Evolutionary conservation across 176 grass and related monocot species (phyloP).

Genomic region (Zoysia japonica): DNA sequence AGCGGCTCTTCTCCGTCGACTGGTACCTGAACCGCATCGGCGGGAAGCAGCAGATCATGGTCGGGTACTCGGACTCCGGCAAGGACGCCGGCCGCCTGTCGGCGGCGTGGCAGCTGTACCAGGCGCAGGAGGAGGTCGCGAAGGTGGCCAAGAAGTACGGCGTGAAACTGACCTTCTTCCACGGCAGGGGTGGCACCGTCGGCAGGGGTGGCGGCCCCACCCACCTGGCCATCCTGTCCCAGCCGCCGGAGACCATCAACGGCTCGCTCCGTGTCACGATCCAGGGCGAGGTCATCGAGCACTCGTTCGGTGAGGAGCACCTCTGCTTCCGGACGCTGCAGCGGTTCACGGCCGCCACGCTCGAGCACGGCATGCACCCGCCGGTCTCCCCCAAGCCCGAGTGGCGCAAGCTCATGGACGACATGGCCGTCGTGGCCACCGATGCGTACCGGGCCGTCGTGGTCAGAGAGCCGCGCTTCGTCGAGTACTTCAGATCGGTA

Average conservation of each 20-base stretch:
- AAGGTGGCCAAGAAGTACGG: constrained; percentile 64
- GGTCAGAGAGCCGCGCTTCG: constrained; percentile 63
- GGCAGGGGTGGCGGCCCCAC: constrained; percentile 78
- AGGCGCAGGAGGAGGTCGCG: constrained; percentile 69
- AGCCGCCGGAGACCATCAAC: constrained; percentile 80
- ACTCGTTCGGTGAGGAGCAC: constrained; percentile 77
- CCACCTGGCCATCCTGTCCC: constrained; percentile 88
- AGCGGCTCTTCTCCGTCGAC: constrained; percentile 65
- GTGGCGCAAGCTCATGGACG: constrained; percentile 76
- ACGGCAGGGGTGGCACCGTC: constrained; percentile 79
- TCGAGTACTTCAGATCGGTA: constrained; percentile 89
- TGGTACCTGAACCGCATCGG: constrained; percentile 68
- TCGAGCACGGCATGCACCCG: constrained; percentile 89
- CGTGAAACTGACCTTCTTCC: constrained; percentile 85
- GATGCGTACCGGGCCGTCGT: constrained; percentile 70
- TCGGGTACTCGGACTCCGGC: constrained; percentile 92
- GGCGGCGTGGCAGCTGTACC: constrained; percentile 81
- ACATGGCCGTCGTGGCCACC: constrained; percentile 75
- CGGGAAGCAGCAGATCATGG: constrained; percentile 88
- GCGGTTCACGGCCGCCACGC: constrained; percentile 78
- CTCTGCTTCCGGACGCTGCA: constrained; percentile 83
- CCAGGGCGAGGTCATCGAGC: constrained; percentile 91
- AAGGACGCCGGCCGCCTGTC: constrained; percentile 90
- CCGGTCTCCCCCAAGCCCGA: constrained; percentile 74
- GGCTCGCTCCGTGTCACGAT: constrained; percentile 84